Conservation (phyloP, 352 stramenopile species). For the Phytophthora syringae region DNA sequence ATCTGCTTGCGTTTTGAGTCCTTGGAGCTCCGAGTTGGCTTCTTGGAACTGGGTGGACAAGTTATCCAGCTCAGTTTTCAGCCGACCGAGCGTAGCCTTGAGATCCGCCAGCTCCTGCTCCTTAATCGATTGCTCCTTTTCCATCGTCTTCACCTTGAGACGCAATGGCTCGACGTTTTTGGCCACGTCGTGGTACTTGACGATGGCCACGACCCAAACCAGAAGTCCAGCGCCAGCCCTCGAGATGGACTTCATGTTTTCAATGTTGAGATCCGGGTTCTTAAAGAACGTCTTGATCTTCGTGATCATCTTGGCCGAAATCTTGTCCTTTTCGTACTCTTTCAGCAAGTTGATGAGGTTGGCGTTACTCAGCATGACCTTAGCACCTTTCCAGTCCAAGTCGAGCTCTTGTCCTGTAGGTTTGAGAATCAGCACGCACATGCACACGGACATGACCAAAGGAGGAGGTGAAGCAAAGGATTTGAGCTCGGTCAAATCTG, state of each 20-base stretch:
- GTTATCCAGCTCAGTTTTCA: slow-evolving; percentile 90
- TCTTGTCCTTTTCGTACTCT: slow-evolving; percentile 96
- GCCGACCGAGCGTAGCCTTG: slow-evolving; percentile 81
- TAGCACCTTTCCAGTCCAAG: slow-evolving; percentile 93
- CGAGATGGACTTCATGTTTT: slow-evolving; percentile 96
- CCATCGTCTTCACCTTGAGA: slow-evolving; percentile 92
- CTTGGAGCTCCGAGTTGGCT: slow-evolving; percentile 92
- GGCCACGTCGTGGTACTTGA: slow-evolving; percentile 96
- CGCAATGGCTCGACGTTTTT: slow-evolving; percentile 94
- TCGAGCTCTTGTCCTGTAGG: slow-evolving; percentile 93
- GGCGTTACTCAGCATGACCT: slow-evolving; percentile 95
- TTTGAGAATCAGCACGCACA: slow-evolving; percentile 92
- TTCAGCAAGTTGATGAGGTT: slow-evolving; percentile 93
- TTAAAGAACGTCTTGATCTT: slow-evolving; percentile 96
- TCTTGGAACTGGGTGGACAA: slow-evolving; percentile 92
- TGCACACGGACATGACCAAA: slow-evolving; percentile 94
- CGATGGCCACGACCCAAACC: slow-evolving; percentile 94
- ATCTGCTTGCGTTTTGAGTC: slow-evolving; percentile 92
- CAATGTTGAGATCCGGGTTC: slow-evolving; percentile 93
- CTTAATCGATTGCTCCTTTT: slow-evolving; percentile 93
- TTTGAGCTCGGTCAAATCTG: slow-evolving; percentile 96
- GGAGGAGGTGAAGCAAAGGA: slow-evolving; percentile 94
- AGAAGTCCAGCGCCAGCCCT: slow-evolving; percentile 91
- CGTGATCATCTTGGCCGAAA: slow-evolving; percentile 95
- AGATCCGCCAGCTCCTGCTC: slow-evolving; percentile 89